Conservation (phyloP, 2,329 filamentous ascomycete species). For the Atkinsonella hypoxylon region DNA sequence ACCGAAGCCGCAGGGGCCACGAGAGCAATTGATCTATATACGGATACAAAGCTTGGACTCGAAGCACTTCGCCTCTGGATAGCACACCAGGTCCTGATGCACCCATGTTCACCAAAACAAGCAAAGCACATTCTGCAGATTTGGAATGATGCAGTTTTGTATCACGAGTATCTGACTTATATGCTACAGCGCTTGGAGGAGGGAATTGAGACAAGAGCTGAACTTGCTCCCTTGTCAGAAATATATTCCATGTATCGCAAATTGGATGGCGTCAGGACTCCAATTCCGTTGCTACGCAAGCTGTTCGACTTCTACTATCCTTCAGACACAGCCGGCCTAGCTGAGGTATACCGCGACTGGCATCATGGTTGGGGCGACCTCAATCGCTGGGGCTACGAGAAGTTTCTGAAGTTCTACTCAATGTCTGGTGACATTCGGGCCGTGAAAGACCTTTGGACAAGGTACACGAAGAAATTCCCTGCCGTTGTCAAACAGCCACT, state of each 20-base stretch:
- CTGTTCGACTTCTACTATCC: conserved; percentile 33
- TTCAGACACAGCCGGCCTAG: conserved; percentile 27
- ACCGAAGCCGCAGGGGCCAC: conserved; percentile 14
- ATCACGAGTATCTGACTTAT: conserved; percentile 30
- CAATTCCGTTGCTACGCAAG: conserved; percentile 26
- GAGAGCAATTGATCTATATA: conserved; percentile 13
- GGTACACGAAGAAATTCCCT: conserved; percentile 27
- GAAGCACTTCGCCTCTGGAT: conserved; percentile 18
- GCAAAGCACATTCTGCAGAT: conserved; percentile 27
- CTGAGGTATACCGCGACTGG: conserved; percentile 39
- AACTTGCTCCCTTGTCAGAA: conserved; percentile 21
- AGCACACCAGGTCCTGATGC: conserved; percentile 18
- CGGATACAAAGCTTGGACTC: conserved; percentile 14
- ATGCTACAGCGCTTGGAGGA: conserved; percentile 19
- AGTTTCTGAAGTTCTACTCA: conserved; percentile 37
- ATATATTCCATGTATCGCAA: conserved; percentile 36
- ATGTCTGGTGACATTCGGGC: conserved; percentile 32
- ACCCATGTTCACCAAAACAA: conserved; percentile 22
- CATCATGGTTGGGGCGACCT: conserved; percentile 26
- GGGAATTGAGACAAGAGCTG: conserved; percentile 17
- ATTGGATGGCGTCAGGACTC: conserved; percentile 26
- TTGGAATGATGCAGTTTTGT: conserved; percentile 26
- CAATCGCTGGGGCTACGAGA: conserved; percentile 33
- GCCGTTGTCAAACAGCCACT: conserved; percentile 21
- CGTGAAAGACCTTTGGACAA: conserved; percentile 32